Evolutionary conservation across 148 eudicot genomes (phyloP).

Genomic region (Nyssa sinensis): DNA sequence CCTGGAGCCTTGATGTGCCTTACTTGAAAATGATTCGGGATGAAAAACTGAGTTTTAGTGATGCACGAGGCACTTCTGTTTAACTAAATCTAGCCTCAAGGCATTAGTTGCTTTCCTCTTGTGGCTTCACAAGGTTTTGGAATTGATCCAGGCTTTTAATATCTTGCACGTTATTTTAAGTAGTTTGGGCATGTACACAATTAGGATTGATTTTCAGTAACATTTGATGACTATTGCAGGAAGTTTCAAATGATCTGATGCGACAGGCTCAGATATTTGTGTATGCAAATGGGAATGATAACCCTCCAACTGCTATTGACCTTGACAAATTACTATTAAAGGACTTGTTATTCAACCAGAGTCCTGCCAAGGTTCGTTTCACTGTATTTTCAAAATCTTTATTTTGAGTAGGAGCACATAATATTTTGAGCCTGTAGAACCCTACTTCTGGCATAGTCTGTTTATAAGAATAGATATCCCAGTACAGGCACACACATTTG

Average conservation of each 20-base stretch:
- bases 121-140: neutral
- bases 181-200: neutral
- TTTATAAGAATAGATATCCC: neutral
- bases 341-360: slow-evolving; percentile 86
- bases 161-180: neutral
- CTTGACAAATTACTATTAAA: slow-evolving; percentile 65
- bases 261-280: slow-evolving; percentile 66
- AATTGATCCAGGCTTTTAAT: neutral
- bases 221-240: slow-evolving; percentile 37
- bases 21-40: too few relatives aligned
- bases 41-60: too few relatives aligned
- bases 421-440: neutral
- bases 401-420: neutral
- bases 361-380: slow-evolving; percentile 92
- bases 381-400: neutral
- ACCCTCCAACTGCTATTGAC: slow-evolving; percentile 87
- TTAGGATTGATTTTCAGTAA: slow-evolving; percentile 3
- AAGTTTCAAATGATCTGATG: slow-evolving; percentile 65
- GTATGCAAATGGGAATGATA: slow-evolving; percentile 73
- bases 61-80: too few relatives aligned
- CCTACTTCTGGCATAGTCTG: too few relatives aligned
- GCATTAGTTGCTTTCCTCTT: neutral
- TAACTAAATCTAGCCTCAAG: too few relatives aligned
- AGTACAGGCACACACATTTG: neutral
- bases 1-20: too few relatives aligned